phyloP scores from a whole-genome alignment of 2,329 filamentous ascomycete species.

The Chrysoporthe deuterocubensis region DNA sequence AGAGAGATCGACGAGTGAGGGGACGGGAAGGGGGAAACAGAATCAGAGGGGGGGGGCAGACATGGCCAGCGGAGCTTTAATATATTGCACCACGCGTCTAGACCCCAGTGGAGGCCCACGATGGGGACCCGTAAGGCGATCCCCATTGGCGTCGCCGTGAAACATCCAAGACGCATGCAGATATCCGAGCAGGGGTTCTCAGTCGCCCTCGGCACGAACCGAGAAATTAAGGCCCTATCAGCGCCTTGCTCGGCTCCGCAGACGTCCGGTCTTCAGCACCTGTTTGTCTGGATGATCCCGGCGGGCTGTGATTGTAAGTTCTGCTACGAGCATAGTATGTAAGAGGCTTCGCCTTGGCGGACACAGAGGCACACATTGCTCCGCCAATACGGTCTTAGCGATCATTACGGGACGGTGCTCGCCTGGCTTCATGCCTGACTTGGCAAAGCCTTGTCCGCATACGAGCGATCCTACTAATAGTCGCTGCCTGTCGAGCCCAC shows the following conservation, averaged over 20 bases:
- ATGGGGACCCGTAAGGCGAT: not conserved
- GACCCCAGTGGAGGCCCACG: not conserved
- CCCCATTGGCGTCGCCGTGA: conserved; percentile 3
- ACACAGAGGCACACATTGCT: not conserved
- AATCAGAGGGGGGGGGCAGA: conserved; percentile 9
- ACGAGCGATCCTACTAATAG: no score
- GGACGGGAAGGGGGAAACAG: conserved; percentile 7
- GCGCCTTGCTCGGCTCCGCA: conserved; percentile 19
- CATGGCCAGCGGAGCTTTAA: conserved; percentile 10
- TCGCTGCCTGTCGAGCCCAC: no score
- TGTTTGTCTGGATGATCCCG: not conserved
- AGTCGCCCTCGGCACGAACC: conserved; percentile 22
- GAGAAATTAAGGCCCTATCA: conserved; percentile 28
- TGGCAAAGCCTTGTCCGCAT: no score
- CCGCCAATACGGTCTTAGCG: not conserved
- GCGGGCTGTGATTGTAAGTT: not conserved
- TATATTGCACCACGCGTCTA: conserved; percentile 8
- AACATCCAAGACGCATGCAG: not conserved
- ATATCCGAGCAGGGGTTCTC: conserved; percentile 12
- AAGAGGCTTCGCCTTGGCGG: not conserved
- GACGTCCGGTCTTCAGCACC: conserved; percentile 9
- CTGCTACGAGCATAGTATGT: not conserved
- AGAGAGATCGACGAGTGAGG: conserved; percentile 21
- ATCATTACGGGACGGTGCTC: no score
- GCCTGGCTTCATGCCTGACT: no score